Evolutionary conservation across 495 filamentous ascomycete species (phyloP).

Genomic region (Pyrenula massariospora): DNA sequence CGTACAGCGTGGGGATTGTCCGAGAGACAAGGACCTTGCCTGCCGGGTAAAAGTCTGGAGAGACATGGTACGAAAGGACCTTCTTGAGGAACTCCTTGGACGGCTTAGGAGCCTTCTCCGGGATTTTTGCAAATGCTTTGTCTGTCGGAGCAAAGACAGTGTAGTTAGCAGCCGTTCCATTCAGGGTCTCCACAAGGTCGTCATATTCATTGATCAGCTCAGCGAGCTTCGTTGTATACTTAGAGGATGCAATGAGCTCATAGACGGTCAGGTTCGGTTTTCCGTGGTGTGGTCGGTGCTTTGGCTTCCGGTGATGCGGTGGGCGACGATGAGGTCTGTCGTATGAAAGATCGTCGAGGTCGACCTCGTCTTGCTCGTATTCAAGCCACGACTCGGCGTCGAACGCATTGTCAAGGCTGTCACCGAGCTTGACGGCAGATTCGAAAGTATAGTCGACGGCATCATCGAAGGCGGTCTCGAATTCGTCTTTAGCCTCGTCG

Average conservation of each 20-base stretch:
- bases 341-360: slow-evolving; percentile 12
- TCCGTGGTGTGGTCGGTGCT: slow-evolving; percentile 12
- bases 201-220: slow-evolving; percentile 57
- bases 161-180: slow-evolving; percentile 54
- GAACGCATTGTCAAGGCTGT: slow-evolving; percentile 24
- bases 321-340: slow-evolving; percentile 7
- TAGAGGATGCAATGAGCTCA: slow-evolving; percentile 58
- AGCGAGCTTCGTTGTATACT: slow-evolving; percentile 65
- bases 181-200: slow-evolving; percentile 58
- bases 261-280: slow-evolving; percentile 61
- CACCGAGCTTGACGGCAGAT: slow-evolving; percentile 17
- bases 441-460: slow-evolving; percentile 26
- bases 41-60: slow-evolving; percentile 48
- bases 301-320: slow-evolving; percentile 12
- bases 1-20: slow-evolving; percentile 60
- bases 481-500: slow-evolving; percentile 23
- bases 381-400: slow-evolving; percentile 32
- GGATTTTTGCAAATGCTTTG: slow-evolving; percentile 58
- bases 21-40: slow-evolving; percentile 43
- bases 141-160: slow-evolving; percentile 76
- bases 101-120: slow-evolving; percentile 32
- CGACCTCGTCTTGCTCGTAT: slow-evolving; percentile 14
- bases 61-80: slow-evolving; percentile 60
- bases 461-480: slow-evolving; percentile 33
- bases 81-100: slow-evolving; percentile 53